Conservation (phyloP, 108 stramenopile species). For the Fragilaria radians region DNA sequence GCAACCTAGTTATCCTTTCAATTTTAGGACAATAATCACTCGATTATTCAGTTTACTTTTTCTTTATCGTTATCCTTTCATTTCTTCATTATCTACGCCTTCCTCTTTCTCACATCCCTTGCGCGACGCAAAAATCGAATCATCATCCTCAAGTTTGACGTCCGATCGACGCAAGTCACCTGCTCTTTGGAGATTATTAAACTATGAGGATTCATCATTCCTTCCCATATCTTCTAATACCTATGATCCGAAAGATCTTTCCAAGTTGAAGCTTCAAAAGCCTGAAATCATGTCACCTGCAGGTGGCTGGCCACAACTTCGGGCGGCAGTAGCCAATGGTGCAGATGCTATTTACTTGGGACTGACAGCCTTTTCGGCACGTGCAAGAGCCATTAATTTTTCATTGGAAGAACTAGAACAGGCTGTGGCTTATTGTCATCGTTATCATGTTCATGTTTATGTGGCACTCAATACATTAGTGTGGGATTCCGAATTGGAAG, state of each 20-base stretch:
- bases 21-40: no score
- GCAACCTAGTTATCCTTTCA: no score
- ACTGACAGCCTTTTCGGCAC: constrained; percentile 53
- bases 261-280: constrained; percentile 13
- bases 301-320: constrained; percentile 66
- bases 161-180: constrained; percentile 59
- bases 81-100: no score
- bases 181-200: constrained; percentile 65
- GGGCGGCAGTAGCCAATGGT: constrained; percentile 68
- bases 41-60: no score
- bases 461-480: constrained; percentile 62
- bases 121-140: no score
- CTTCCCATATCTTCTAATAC: constrained; percentile 13
- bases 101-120: no score
- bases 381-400: constrained; percentile 67
- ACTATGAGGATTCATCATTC: no score
- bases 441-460: constrained; percentile 50
- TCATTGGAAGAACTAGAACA: constrained; percentile 40
- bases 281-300: constrained; percentile 75
- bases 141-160: no score
- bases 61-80: no score
- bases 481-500: constrained; percentile 57
- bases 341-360: constrained; percentile 73
- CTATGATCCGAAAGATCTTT: constrained; percentile 4
- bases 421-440: constrained; percentile 40